Conservation (phyloP, 2,329 filamentous ascomycete genomes). For the Sclerotinia glacialis region DNA sequence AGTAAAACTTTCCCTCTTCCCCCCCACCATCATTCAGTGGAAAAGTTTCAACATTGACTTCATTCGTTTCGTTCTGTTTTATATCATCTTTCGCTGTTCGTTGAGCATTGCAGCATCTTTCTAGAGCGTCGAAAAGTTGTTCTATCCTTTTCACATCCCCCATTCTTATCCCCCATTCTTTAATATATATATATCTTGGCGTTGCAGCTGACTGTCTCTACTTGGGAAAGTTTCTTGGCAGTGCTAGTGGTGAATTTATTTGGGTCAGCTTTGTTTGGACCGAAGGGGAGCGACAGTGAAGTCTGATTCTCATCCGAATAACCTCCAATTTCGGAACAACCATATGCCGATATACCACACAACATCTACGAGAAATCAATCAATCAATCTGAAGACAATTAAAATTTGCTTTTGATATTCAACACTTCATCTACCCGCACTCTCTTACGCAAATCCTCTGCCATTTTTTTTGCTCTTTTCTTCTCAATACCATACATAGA, state of each 20-base stretch:
- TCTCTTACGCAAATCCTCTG: background rate
- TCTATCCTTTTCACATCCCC: background rate
- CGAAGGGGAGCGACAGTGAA: slow-evolving; percentile 14
- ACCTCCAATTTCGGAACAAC: slow-evolving; percentile 9
- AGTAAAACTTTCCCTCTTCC: background rate
- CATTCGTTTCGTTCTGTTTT: background rate
- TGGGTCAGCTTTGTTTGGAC: background rate
- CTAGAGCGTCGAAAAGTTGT: background rate
- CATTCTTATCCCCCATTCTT: background rate
- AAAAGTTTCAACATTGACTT: slow-evolving; percentile 1
- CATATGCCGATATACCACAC: background rate
- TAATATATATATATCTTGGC: background rate
- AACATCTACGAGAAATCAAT: background rate
- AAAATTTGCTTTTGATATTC: background rate
- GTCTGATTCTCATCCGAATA: slow-evolving; percentile 4
- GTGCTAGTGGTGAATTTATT: background rate
- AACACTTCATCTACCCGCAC: background rate
- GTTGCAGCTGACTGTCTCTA: background rate
- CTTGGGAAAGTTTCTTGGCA: background rate
- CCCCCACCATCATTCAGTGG: background rate
- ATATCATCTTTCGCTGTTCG: background rate
- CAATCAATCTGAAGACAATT: background rate
- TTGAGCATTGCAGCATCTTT: slow-evolving; percentile 1
- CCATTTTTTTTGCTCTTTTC: too few species aligned
- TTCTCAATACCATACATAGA: background rate